These are phyloP conservation scores for Populus hybrid DNA, from an alignment of 441 rosid genomes.

Conservation along the genomic window DNA sequence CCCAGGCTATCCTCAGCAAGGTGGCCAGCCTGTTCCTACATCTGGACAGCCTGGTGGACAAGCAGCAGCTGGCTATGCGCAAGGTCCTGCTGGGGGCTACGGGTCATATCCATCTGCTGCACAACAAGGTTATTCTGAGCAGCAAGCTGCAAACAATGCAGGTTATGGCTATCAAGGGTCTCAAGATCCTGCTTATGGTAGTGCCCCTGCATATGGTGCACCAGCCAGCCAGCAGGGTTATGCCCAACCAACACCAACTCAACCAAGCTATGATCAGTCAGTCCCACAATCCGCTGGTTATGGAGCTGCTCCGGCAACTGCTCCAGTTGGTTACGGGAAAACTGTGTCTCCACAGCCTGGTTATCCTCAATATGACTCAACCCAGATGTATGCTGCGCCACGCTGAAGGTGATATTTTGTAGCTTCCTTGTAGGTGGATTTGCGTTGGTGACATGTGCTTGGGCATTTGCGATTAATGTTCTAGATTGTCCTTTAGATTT, in stretches of 20 bases:
- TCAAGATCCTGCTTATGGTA: conserved; percentile 59
- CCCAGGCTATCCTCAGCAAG: conserved; percentile 55
- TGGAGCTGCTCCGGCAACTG: conserved; percentile 51
- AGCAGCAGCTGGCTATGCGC: conserved; percentile 49
- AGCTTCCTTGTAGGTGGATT: conserved; percentile 2
- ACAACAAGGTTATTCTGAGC: conserved; percentile 49
- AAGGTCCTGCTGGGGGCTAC: conserved; percentile 50
- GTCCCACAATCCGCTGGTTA: conserved; percentile 54
- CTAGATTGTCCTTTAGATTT: background rate
- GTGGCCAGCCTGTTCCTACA: conserved; percentile 46
- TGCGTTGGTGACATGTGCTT: background rate
- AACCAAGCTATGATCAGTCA: conserved; percentile 72
- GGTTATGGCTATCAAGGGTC: conserved; percentile 60
- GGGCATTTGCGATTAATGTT: background rate
- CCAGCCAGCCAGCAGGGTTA: conserved; percentile 48
- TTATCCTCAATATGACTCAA: conserved; percentile 53
- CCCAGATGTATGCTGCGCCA: conserved; percentile 51
- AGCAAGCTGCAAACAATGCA: conserved; percentile 40
- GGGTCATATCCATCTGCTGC: conserved; percentile 47
- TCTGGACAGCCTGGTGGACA: conserved; percentile 51
- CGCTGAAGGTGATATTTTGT: conserved; percentile 18
- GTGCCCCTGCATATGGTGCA: conserved; percentile 42
- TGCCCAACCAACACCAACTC: conserved; percentile 58
- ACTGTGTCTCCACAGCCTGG: conserved; percentile 45
- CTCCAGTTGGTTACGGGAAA: conserved; percentile 49